Base-by-base conservation (phyloP, 305 asterid genomes). In the Fraxinus nigra region DNA sequence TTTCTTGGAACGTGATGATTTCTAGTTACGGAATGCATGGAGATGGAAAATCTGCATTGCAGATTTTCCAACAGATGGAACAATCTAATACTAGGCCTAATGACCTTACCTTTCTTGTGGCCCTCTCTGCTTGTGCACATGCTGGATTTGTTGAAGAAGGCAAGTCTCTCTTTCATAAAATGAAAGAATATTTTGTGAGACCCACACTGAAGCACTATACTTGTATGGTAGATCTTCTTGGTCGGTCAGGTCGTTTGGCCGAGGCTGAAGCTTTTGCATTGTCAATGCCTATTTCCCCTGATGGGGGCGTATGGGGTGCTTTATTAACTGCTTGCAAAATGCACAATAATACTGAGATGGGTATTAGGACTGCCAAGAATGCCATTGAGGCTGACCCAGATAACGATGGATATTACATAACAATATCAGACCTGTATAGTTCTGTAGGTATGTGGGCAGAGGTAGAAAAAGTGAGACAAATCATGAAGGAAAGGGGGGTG, bases 1-100 rank as follows among this genome's bases (percentile, higher is more conserved):
- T 94, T 72, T 83, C 92, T 59, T 94, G 93, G 94, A 94, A 92
- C 11, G 95, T 92, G 84, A 93, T 94, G 97, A 93, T 93, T 51
- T 92, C 94, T 1, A 83, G 92, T 82, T 94, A 91, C 76, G 95
- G 94, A 28, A 87, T 89, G 90, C 91, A 92, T 75, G 98, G 97
- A 40, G 88, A 89, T 80, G 97, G 90, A 56, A 79, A 77, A 76
- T 82, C 90, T 69, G 97, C 96, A 26, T 72, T 91, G 16, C 83
- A 85, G 79, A 81, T 89, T 78, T 94, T 93, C 86, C 80, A 77
- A 20, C 78, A 84, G 84, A 92, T 94, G 98, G 93, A 87, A 86
- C 84, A 87, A 80, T 79, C 30, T 7, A 80, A 82, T 70, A 83
- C 76, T 77, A 83, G 75, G 72, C 97, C 97, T 35, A 92, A 90